phyloP scores from a whole-genome alignment of 495 filamentous ascomycete genomes.

The Cercophora sp. region DNA sequence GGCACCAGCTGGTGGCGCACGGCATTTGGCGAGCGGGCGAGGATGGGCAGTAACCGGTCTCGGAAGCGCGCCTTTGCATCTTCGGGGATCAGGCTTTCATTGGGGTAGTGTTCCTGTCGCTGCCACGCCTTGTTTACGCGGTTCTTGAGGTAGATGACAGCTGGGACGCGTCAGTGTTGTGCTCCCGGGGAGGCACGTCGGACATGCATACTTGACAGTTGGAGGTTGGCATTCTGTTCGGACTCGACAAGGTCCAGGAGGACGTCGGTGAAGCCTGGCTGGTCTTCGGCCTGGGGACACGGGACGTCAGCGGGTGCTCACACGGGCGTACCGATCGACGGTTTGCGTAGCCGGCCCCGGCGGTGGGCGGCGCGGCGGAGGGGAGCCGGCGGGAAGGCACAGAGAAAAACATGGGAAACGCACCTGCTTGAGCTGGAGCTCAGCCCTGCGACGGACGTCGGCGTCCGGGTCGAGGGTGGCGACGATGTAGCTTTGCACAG shows the following conservation, averaged over 20 bases:
- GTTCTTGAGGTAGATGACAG: constrained; percentile 97
- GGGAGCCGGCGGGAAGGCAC: constrained; percentile 3
- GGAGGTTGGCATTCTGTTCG: constrained; percentile 77
- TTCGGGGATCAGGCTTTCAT: constrained; percentile 70
- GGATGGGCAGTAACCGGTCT: constrained; percentile 79
- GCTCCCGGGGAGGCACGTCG: constrained; percentile 11
- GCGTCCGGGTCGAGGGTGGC: constrained; percentile 83
- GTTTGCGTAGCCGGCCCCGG: background rate
- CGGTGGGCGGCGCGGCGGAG: background rate
- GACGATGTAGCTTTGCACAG: constrained; percentile 80
- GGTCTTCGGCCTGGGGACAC: constrained; percentile 72
- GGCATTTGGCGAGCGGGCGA: constrained; percentile 72
- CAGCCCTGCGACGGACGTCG: constrained; percentile 77
- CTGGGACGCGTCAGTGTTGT: constrained; percentile 44
- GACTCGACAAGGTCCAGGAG: constrained; percentile 84
- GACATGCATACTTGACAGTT: constrained; percentile 73
- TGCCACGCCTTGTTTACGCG: constrained; percentile 88
- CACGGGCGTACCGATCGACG: background rate
- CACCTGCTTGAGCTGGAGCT: constrained; percentile 93
- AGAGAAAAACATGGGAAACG: constrained; percentile 25
- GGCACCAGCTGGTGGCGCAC: constrained; percentile 89
- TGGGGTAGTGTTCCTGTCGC: constrained; percentile 64
- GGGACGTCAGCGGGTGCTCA: background rate
- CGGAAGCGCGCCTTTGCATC: constrained; percentile 85
- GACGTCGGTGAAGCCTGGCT: constrained; percentile 84